Percentiles rank a stretch among this genome's conserved stretches.
Evolutionary conservation across 371 early-diverging fungal genomes (phyloP).

Genomic region (Mucor saturninus): DNA sequence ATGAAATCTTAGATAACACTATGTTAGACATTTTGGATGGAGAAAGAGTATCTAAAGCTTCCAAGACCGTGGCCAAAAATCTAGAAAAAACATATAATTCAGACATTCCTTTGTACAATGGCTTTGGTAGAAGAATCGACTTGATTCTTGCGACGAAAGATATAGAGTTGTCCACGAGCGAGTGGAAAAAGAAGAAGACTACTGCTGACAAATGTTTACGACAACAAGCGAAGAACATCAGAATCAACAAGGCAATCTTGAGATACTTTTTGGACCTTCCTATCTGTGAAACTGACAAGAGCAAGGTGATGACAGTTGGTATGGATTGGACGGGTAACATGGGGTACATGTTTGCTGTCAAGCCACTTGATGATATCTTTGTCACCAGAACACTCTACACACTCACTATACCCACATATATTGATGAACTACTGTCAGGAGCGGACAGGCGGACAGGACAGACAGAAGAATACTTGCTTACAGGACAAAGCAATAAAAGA

Average conservation of each 20-base stretch:
- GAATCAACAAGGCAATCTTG: constrained; percentile 26
- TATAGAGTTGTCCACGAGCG: constrained; percentile 21
- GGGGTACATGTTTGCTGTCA: constrained; percentile 24
- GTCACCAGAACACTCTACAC: constrained; percentile 8
- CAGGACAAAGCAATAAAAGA: too few relatives aligned
- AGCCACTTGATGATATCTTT: constrained; percentile 8
- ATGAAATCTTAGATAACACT: constrained; percentile 20
- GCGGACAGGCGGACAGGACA: too few relatives aligned
- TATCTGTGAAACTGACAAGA: constrained; percentile 10
- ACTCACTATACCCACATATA: constrained; percentile 14
- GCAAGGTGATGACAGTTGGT: constrained; percentile 17
- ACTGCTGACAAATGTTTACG: constrained; percentile 16
- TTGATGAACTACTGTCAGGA: constrained; percentile 13
- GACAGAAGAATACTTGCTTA: too few relatives aligned
- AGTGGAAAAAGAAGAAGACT: constrained; percentile 23
- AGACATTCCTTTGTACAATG: constrained; percentile 14
- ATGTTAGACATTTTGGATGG: constrained; percentile 22
- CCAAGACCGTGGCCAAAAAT: constrained; percentile 12
- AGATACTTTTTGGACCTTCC: constrained; percentile 16
- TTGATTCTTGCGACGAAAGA: constrained; percentile 22
- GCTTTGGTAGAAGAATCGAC: constrained; percentile 28
- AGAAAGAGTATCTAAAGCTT: constrained; percentile 13
- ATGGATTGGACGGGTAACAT: constrained; percentile 24
- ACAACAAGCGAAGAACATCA: constrained; percentile 25
- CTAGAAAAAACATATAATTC: constrained; percentile 15